These are phyloP conservation scores for Setaria italica DNA, from an alignment of 202 grass and related monocot genomes.

Conservation along the genomic window DNA sequence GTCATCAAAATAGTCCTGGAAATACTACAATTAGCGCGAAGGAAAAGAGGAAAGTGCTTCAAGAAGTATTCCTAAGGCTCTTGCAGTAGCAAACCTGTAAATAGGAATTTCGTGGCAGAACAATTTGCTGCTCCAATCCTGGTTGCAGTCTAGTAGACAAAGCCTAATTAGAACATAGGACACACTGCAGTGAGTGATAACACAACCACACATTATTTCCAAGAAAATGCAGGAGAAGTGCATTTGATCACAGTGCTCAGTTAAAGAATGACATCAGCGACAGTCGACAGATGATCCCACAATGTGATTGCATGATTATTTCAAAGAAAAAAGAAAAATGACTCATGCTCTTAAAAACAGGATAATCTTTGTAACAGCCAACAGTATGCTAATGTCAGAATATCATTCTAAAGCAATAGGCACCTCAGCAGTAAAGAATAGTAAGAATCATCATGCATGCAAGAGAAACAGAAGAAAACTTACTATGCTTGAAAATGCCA, in stretches of 20 bases:
- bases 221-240: conserved; percentile 10
- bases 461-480: conserved; percentile 50
- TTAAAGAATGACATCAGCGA: conserved; percentile 9
- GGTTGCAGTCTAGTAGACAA: conserved; percentile 85
- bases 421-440: conserved; percentile 22
- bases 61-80: conserved; percentile 31
- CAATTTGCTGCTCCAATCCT: conserved; percentile 91
- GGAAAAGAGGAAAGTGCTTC: conserved; percentile 8
- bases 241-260: neutral
- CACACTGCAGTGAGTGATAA: conserved; percentile 22
- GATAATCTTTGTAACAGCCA: no score
- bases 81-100: conserved; percentile 67
- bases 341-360: neutral
- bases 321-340: neutral
- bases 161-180: conserved; percentile 61
- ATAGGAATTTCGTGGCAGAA: conserved; percentile 93
- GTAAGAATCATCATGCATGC: conserved; percentile 33
- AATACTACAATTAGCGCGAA: conserved; percentile 38
- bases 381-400: no score
- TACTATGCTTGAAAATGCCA: conserved; percentile 93
- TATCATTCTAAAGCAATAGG: no score
- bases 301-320: neutral
- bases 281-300: neutral
- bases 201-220: conserved; percentile 8
- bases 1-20: conserved; percentile 88